Conservation (phyloP, 306 rosid genomes). For the Acacia crassicarpa region DNA sequence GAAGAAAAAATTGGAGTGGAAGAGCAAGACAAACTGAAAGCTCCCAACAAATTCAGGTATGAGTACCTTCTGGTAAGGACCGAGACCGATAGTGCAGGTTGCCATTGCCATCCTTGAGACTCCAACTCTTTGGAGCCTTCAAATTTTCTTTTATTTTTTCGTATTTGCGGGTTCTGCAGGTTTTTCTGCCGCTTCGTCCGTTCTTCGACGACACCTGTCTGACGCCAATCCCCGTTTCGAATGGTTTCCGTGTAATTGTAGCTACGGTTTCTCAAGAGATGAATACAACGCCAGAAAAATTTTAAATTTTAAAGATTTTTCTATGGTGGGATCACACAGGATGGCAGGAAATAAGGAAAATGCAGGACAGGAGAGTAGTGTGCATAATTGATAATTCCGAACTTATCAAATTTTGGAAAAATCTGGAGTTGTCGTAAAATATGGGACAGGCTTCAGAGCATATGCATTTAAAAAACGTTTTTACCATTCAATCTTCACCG, state of each 20-base stretch:
- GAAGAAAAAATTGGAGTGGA: background rate
- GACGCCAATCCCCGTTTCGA: background rate
- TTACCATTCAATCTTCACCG: background rate
- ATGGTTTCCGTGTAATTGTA: background rate
- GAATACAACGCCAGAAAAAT: conserved; percentile 41
- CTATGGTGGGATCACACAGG: background rate
- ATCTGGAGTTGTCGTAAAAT: too few species aligned
- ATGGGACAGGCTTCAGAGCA: too few species aligned
- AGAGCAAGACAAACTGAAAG: background rate
- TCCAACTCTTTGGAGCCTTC: background rate
- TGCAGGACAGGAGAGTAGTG: background rate
- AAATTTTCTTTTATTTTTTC: background rate
- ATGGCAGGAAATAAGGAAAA: background rate
- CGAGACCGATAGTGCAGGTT: conserved; percentile 41
- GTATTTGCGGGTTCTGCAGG: background rate
- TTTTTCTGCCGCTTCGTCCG: background rate
- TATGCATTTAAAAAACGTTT: too few species aligned
- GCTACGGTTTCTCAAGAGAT: conserved; percentile 3
- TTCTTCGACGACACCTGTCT: background rate
- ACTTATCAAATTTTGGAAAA: too few species aligned
- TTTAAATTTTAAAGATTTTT: background rate
- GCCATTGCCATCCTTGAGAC: conserved; percentile 49
- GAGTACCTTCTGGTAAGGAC: conserved; percentile 44
- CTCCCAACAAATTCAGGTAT: background rate
- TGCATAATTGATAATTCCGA: background rate